These are phyloP conservation scores for Tetragonia tetragonoides DNA, from an alignment of 148 eudicot species.

Conservation along the genomic window DNA sequence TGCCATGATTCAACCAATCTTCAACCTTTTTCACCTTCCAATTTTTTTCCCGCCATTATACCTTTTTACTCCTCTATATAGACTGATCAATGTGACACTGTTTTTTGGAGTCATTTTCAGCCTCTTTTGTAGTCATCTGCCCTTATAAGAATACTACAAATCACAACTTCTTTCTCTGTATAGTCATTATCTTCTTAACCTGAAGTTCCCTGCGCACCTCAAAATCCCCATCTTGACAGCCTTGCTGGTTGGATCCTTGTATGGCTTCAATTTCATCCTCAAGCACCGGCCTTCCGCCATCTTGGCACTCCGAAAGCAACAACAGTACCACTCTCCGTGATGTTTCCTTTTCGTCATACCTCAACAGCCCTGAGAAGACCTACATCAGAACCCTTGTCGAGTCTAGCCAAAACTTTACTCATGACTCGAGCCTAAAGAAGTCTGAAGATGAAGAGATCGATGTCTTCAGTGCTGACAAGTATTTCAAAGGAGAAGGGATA, in stretches of 20 bases:
- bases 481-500: slow-evolving; percentile 44
- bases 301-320: slow-evolving; percentile 27
- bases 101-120: slow-evolving; percentile 23
- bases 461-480: slow-evolving; percentile 68
- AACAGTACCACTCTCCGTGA: slow-evolving; percentile 27
- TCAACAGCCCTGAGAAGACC: slow-evolving; percentile 41
- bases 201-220: slow-evolving; percentile 15
- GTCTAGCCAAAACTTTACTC: slow-evolving; percentile 18
- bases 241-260: background rate
- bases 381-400: slow-evolving; percentile 31
- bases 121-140: slow-evolving; percentile 21
- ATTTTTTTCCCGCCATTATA: background rate
- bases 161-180: slow-evolving; percentile 10
- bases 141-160: slow-evolving; percentile 11
- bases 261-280: slow-evolving; percentile 37
- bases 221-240: slow-evolving; percentile 3
- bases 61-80: background rate
- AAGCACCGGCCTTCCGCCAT: slow-evolving; percentile 28
- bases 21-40: background rate
- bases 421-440: slow-evolving; percentile 24
- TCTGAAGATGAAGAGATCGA: slow-evolving; percentile 54
- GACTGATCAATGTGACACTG: slow-evolving; percentile 5
- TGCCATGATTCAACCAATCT: background rate
- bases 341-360: slow-evolving; percentile 56
- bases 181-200: slow-evolving; percentile 14